Base-by-base conservation (phyloP, 495 filamentous ascomycete genomes). In the Rhizodiscina lignyota region DNA sequence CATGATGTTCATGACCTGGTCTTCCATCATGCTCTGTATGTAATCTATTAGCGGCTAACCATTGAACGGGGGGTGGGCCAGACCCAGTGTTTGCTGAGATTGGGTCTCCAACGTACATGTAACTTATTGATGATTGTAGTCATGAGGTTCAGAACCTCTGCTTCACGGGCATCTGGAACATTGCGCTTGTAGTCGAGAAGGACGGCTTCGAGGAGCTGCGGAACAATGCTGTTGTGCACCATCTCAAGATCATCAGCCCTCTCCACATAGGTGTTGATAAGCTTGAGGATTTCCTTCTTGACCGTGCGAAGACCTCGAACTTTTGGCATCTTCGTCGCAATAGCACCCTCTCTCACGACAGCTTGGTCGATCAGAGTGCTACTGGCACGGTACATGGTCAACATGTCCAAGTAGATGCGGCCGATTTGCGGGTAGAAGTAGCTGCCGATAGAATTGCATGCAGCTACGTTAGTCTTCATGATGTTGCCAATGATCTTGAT, bases 401-500 rank as follows among this genome's bases (percentile, higher is more conserved):
- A 62, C 91, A 99, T 96, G 53, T 99, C 91, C 51, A 87, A 74
- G 48, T 94, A 99, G 42, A 99, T 93, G 18, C 86, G 76, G 31
- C 86, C 91, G 50, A 99, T 92, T 53, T 99, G 89, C n/a, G 89
- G 87, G 51, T 89, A 94, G 60, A 99, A 99, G 61, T 94, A 96
- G 36, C 77, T 75, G 18, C 89, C 89, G 34, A 96, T 86, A 0
- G 91, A 96, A 18, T 79, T 83, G 52, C 89, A 96, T 11, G 89
- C 89, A 1, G 89, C 83, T 4, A 99, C 89, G 47, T 99, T 99
- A 4, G 89, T 99, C 66, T 99, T 99, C 89, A 96, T 99, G 47
- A 99, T 92, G 54, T 99, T 99, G 35, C 89, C 89, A 38, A 99
- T 79, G 40, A 99, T 73, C 60, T 94, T 96, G 56, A 99, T 94